Evolutionary conservation across 768 basidiomycete genomes (phyloP), one percentile per base, ranked within the genome.

Genomic region (Mrakia frigida): DNA sequence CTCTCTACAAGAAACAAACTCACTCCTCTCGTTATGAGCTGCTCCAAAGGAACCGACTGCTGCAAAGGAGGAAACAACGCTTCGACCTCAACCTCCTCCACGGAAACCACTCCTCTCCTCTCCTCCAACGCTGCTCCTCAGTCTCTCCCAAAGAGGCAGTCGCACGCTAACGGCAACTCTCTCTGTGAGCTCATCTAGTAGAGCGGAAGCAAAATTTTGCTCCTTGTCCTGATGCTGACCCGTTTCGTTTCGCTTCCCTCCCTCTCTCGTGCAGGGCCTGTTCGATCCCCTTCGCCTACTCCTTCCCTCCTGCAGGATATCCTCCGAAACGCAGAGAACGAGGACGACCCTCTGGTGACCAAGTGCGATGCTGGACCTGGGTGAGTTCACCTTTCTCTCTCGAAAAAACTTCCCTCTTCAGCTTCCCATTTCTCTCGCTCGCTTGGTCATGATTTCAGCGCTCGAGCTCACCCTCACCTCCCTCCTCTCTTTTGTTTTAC

Each of bases 351-450:
- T 25, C 63, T 78, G 7, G 73, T 56, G 3, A 70, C 73, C 28
- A 78, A 78, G 46, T 78, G 77, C 60, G 77, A 59, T 31, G 75
- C 52, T n/a, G 65, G 65, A 43, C 65, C 65, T 68, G 65, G 65
- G 65, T 68, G 39, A 35, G 65, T 63, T 10, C n/a, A 56, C 9
- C 28, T 56, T 28, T 25, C 25, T 56, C 23, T 25, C n/a, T 56
- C 56, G 16, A 23, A 18, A 3, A 18, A 41, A 11, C 39, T 61
- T n/a, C 10, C 3, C 10, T 13, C 33, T n/a, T n/a, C 6, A 35
- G 18, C 61, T 21, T 33, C 11, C 33, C 11, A 28, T 6, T 59
- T 23, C 11, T 18, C 13, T 25, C 61, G 5, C 61, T 21, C 10
- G 61, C 61, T 63, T 33, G 35, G 18, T 31, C 31, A 33, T 13